Evolutionary conservation across 2,329 filamentous ascomycete species (phyloP).

Genomic region (Coniella lustricola): DNA sequence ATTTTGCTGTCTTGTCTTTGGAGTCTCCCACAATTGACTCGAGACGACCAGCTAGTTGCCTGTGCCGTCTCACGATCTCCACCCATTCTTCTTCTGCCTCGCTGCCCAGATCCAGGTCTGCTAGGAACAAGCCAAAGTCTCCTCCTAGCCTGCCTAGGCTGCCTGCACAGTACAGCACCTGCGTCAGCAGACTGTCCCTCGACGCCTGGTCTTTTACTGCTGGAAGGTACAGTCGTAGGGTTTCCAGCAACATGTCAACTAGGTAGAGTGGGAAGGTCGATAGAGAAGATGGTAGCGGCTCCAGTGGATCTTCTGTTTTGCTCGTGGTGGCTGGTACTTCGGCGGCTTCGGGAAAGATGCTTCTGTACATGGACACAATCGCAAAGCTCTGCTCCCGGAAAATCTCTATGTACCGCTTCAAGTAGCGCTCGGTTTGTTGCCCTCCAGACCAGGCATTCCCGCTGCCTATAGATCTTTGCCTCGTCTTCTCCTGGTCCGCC

Average conservation of each 20-base stretch:
- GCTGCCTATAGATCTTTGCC: conserved; percentile 34
- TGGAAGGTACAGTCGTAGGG: conserved; percentile 68
- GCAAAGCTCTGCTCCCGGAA: conserved; percentile 97
- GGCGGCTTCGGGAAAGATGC: conserved; percentile 64
- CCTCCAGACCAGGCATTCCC: conserved; percentile 56
- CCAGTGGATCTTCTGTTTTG: conserved; percentile 34
- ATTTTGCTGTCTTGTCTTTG: conserved; percentile 24
- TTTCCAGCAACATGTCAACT: conserved; percentile 72
- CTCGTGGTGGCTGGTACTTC: conserved; percentile 7
- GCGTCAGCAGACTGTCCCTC: conserved; percentile 81
- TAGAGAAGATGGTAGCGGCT: conserved; percentile 65
- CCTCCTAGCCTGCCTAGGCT: conserved; percentile 84
- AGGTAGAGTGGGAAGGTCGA: conserved; percentile 81
- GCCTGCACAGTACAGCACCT: conserved; percentile 87
- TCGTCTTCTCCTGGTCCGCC: conserved; percentile 72
- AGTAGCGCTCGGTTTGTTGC: conserved; percentile 86
- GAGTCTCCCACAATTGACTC: conserved; percentile 60
- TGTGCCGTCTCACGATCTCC: conserved; percentile 80
- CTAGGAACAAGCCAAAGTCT: conserved; percentile 86
- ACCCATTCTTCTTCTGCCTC: conserved; percentile 68
- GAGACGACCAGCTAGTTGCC: conserved; percentile 71
- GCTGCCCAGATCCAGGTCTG: conserved; percentile 43
- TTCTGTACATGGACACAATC: conserved; percentile 90
- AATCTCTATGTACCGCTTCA: conserved; percentile 94
- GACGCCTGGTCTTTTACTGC: conserved; percentile 73